Conservation (phyloP, 2,329 filamentous ascomycete species). For the Elsinoe fawcettii region DNA sequence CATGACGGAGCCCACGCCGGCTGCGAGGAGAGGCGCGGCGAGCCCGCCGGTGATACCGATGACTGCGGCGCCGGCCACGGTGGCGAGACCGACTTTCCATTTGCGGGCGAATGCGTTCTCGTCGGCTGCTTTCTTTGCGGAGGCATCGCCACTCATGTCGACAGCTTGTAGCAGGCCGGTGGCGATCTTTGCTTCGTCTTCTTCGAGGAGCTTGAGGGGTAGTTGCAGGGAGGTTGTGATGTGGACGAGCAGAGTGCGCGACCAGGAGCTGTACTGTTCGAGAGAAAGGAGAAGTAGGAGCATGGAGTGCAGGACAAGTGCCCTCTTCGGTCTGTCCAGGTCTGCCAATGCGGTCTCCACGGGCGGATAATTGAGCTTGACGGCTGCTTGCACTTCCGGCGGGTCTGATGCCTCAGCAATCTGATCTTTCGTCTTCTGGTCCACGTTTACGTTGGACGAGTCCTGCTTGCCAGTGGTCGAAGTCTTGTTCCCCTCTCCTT, state of each 20-base stretch:
- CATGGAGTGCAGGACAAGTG: constrained; percentile 32
- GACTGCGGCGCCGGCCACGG: constrained; percentile 77
- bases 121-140: constrained; percentile 63
- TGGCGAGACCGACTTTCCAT: constrained; percentile 79
- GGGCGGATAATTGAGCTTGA: constrained; percentile 30
- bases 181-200: constrained; percentile 59
- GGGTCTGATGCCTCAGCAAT: constrained; percentile 6
- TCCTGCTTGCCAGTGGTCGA: constrained; percentile 17
- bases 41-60: constrained; percentile 78
- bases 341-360: constrained; percentile 31
- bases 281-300: constrained; percentile 33
- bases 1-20: constrained; percentile 71
- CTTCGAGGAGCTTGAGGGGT: constrained; percentile 25
- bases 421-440: constrained; percentile 23
- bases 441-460: constrained; percentile 16
- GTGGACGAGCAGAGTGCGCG: constrained; percentile 29
- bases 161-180: constrained; percentile 66
- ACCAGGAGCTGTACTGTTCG: constrained; percentile 33
- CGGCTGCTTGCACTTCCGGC: constrained; percentile 23
- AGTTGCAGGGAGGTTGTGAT: constrained; percentile 30
- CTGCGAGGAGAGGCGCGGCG: constrained; percentile 66
- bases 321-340: constrained; percentile 30
- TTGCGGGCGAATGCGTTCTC: constrained; percentile 57
- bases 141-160: constrained; percentile 70
- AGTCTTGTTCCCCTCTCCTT: constrained; percentile 18